Evolutionary conservation across 2,329 filamentous ascomycete genomes (phyloP).

Genomic region (Colletotrichum aenigma): DNA sequence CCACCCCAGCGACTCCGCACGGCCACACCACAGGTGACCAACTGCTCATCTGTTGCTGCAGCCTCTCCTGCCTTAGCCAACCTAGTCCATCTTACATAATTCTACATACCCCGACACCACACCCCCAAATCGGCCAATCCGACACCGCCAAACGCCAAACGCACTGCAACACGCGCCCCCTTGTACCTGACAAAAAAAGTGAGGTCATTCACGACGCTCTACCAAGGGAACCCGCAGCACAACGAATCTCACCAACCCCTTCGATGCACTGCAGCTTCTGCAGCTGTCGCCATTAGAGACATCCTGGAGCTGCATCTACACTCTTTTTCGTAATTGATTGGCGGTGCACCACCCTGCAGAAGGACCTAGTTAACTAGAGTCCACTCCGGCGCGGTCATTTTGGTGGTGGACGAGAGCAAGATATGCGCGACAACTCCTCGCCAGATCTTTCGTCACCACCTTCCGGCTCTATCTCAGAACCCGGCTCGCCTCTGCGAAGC

Average conservation of each 20-base stretch:
- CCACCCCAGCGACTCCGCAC: conserved; percentile 21
- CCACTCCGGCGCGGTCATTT: not conserved
- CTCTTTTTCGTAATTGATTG: not conserved
- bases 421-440: conserved; percentile 45
- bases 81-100: conserved; percentile 22
- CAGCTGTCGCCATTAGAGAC: not conserved
- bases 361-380: not conserved
- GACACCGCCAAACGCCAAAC: not conserved
- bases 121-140: conserved; percentile 11
- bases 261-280: not conserved
- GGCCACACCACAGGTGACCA: conserved; percentile 20
- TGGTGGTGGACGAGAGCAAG: conserved; percentile 15
- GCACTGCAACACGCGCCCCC: conserved; percentile 7
- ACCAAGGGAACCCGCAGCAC: not conserved
- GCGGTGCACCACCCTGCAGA: not conserved
- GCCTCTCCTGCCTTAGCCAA: conserved; percentile 10
- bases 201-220: conserved; percentile 22
- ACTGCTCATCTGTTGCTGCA: conserved; percentile 12
- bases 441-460: conserved; percentile 57
- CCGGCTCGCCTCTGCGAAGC: conserved; percentile 44
- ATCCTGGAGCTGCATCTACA: not conserved
- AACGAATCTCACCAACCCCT: not conserved
- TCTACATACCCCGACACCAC: not conserved
- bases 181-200: conserved; percentile 4
- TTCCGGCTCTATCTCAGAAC: conserved; percentile 53